Conservation (phyloP, 2,329 filamentous ascomycete species). For the Sporothrix euskadiensis region DNA sequence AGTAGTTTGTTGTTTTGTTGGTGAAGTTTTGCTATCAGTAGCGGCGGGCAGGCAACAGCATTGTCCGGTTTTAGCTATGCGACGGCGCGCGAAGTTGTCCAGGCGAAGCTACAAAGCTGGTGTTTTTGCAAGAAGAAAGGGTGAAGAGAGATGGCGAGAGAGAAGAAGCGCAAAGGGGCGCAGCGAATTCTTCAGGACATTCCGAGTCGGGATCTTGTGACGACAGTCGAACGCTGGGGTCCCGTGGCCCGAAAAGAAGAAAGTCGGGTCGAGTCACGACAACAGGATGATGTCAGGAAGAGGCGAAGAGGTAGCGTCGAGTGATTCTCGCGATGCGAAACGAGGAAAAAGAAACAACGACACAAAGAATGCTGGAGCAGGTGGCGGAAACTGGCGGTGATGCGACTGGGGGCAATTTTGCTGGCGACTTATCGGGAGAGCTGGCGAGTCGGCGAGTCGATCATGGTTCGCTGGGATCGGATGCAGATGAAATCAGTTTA, state of each 20-base stretch:
- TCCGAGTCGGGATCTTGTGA: constrained; percentile 18
- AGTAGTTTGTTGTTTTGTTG: background rate
- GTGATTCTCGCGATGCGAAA: constrained; percentile 3
- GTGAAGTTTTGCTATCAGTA: constrained; percentile 17
- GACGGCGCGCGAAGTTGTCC: background rate
- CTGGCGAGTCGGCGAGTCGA: constrained; percentile 10
- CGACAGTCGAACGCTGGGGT: background rate
- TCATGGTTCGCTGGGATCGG: constrained; percentile 5
- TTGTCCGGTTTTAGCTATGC: background rate
- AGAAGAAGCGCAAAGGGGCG: constrained; percentile 21
- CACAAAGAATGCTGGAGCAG: constrained; percentile 21
- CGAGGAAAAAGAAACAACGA: background rate
- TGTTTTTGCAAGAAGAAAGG: background rate
- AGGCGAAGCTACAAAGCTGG: background rate
- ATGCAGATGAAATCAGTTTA: background rate
- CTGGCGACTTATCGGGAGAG: constrained; percentile 12
- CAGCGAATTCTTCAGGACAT: constrained; percentile 29
- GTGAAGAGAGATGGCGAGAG: background rate
- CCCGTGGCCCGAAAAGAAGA: constrained; percentile 1
- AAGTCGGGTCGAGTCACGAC: background rate
- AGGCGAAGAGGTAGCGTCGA: background rate
- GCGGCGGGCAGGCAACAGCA: constrained; percentile 25
- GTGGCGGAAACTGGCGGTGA: constrained; percentile 18
- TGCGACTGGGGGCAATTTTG: constrained; percentile 1
- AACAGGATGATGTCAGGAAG: background rate